Evolutionary conservation across 192 early-diverging fungal species (phyloP).

Genomic region (Cladochytrium replicatum): DNA sequence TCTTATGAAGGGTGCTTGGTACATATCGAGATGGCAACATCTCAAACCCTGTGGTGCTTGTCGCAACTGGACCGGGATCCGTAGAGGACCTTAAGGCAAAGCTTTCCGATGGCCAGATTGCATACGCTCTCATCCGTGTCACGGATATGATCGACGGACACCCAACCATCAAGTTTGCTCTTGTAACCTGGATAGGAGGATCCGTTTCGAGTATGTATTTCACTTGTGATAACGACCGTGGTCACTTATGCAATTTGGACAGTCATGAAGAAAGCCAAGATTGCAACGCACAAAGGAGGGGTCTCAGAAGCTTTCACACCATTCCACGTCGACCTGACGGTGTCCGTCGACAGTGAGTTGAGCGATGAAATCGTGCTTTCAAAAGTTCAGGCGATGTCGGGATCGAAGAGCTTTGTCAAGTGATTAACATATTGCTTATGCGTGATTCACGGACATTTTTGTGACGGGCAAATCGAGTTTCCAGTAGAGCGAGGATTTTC

Average conservation of each 20-base stretch:
- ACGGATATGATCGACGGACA: constrained; percentile 24
- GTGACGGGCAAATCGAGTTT: too few species aligned
- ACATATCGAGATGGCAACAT: constrained; percentile 26
- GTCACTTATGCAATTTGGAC: neutral
- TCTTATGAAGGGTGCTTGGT: constrained; percentile 14
- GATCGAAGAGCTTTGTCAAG: constrained; percentile 26
- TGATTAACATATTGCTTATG: too few species aligned
- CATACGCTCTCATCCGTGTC: constrained; percentile 26
- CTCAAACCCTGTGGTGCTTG: constrained; percentile 15
- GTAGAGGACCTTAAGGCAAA: constrained; percentile 19
- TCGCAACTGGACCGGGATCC: constrained; percentile 17
- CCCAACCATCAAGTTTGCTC: constrained; percentile 29
- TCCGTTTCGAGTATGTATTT: constrained; percentile 24
- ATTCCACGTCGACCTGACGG: constrained; percentile 27
- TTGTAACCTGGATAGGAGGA: constrained; percentile 24
- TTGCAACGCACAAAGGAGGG: constrained; percentile 29
- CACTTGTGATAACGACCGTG: neutral
- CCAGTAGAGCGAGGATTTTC: too few species aligned
- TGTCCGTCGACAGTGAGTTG: constrained; percentile 24
- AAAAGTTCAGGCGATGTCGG: constrained; percentile 13
- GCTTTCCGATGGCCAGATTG: constrained; percentile 15
- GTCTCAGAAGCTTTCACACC: constrained; percentile 18
- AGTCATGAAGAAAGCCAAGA: constrained; percentile 29
- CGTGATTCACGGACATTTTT: too few species aligned
- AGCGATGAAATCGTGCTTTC: constrained; percentile 12